phyloP scores from a whole-genome alignment of 257 asterid genomes.

The Capsicum pubescens region DNA sequence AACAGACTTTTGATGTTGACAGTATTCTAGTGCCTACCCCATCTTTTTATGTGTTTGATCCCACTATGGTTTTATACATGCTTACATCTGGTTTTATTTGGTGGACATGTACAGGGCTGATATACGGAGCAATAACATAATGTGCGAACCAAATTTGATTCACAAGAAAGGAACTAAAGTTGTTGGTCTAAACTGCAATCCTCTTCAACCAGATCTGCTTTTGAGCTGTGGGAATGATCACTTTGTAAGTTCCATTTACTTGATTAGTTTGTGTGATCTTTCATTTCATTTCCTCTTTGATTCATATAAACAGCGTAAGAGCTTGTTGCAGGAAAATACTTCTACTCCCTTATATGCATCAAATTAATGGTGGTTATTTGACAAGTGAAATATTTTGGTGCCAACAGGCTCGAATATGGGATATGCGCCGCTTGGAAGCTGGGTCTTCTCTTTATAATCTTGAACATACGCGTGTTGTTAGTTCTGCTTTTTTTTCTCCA shows the following conservation, averaged over 20 bases:
- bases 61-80: background rate
- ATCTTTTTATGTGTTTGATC: background rate
- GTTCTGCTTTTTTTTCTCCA: constrained; percentile 95
- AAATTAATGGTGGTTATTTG: constrained; percentile 16
- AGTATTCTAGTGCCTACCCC: background rate
- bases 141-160: constrained; percentile 67
- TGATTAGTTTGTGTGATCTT: constrained; percentile 3
- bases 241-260: constrained; percentile 62
- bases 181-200: constrained; percentile 93
- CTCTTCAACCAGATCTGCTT: constrained; percentile 93
- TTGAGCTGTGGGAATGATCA: constrained; percentile 96
- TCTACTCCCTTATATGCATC: background rate
- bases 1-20: constrained; percentile 1
- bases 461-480: constrained; percentile 86
- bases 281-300: background rate
- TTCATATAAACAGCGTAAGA: background rate
- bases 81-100: constrained; percentile 19
- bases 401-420: constrained; percentile 96
- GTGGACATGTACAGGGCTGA: constrained; percentile 65
- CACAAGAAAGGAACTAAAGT: constrained; percentile 99
- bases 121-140: constrained; percentile 59
- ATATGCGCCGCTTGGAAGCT: constrained; percentile 76
- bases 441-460: constrained; percentile 79
- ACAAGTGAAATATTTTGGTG: constrained; percentile 27
- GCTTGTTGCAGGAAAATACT: constrained; percentile 13